Evolutionary conservation across 139 green algal species (phyloP).

Genomic region (Limnomonas spitsbergensis): DNA sequence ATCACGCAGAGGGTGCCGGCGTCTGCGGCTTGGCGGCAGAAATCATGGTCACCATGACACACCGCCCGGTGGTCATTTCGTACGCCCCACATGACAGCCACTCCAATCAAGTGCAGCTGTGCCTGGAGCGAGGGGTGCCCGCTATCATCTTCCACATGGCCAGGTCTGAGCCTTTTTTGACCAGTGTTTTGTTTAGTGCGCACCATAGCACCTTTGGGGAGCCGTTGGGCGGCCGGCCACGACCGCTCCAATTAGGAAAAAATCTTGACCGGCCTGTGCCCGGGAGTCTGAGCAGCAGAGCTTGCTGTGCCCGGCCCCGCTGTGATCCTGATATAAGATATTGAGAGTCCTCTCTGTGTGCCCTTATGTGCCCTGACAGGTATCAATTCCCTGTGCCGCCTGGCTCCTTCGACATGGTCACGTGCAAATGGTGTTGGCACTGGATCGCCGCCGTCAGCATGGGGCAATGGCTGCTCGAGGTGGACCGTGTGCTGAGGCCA

Average conservation of each 20-base stretch:
- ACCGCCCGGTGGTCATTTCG: constrained; percentile 9
- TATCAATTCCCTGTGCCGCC: constrained; percentile 19
- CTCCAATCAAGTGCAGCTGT: constrained; percentile 15
- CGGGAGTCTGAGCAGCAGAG: no score
- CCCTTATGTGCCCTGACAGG: no score
- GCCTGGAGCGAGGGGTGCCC: constrained; percentile 18
- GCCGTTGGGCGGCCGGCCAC: no score
- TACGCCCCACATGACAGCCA: constrained; percentile 20
- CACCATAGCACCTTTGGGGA: no score
- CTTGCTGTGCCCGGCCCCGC: no score
- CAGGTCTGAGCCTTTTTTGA: no score
- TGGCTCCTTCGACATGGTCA: constrained; percentile 20
- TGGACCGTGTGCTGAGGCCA: constrained; percentile 15
- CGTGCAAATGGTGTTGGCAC: constrained; percentile 23
- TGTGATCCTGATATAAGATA: no score
- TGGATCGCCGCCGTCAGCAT: constrained; percentile 6
- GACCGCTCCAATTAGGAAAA: no score
- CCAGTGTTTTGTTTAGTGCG: no score
- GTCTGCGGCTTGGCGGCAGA: constrained; percentile 16
- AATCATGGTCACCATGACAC: constrained; percentile 4
- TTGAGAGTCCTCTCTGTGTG: no score
- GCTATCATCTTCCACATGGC: constrained; percentile 23
- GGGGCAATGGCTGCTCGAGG: constrained; percentile 10
- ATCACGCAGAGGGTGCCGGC: constrained; percentile 19
- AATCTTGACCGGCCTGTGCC: no score